These are phyloP conservation scores for Gardenia jasminoides DNA, from an alignment of 257 asterid species.

Conservation along the genomic window DNA sequence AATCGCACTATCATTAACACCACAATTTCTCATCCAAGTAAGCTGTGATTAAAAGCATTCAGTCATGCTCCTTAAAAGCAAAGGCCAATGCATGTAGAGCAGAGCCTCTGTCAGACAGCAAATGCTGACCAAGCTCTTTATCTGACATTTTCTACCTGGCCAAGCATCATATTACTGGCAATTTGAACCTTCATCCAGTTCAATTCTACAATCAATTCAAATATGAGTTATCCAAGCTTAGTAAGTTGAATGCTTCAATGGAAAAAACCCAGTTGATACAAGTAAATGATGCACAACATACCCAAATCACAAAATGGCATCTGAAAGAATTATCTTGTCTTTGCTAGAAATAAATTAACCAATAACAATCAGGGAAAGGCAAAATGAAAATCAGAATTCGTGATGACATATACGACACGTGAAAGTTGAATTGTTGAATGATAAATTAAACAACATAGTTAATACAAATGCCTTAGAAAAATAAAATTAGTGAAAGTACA, in stretches of 20 bases:
- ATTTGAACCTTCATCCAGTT: background rate
- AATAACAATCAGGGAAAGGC: background rate
- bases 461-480: background rate
- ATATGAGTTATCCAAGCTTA: background rate
- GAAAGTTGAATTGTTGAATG: background rate
- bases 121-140: background rate
- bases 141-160: background rate
- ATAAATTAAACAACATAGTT: background rate
- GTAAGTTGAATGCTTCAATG: background rate
- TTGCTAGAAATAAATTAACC: background rate
- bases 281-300: background rate
- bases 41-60: background rate
- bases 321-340: background rate
- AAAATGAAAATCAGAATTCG: background rate
- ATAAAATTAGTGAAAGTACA: background rate
- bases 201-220: background rate
- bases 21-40: background rate
- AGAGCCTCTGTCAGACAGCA: background rate
- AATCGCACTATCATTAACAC: background rate
- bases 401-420: background rate
- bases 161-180: background rate
- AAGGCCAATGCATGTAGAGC: background rate
- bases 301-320: background rate
- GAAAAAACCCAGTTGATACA: background rate
- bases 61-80: background rate